Evolutionary conservation across 768 basidiomycete species (phyloP).

Genomic region (Myochromella boudieri): DNA sequence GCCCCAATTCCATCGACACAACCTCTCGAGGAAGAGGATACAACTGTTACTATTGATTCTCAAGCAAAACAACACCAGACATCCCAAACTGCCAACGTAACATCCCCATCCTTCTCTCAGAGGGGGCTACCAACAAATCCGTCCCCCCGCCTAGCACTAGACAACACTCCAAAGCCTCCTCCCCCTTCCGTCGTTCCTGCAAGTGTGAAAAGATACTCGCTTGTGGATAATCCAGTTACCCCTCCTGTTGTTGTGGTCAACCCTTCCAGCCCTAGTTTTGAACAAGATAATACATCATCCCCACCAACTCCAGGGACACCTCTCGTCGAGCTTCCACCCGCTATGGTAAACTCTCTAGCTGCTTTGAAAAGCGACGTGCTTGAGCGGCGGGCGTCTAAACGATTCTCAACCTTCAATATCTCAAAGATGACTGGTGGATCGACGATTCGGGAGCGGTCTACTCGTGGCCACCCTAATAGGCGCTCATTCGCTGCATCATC

Average conservation of each 20-base stretch:
- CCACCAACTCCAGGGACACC: conserved; percentile 39
- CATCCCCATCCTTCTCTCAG: conserved; percentile 7
- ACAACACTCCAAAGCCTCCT: conserved; percentile 22
- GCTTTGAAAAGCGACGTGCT: conserved; percentile 86
- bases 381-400: conserved; percentile 90
- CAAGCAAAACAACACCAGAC: conserved; percentile 11
- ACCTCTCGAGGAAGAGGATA: conserved; percentile 17
- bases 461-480: conserved; percentile 54
- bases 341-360: conserved; percentile 78
- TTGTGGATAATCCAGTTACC: conserved; percentile 67
- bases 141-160: conserved; percentile 7
- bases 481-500: conserved; percentile 66
- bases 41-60: conserved; percentile 7
- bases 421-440: conserved; percentile 82
- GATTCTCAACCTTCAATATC: conserved; percentile 93
- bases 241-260: conserved; percentile 51
- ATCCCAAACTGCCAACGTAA: conserved; percentile 2
- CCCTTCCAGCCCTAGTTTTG: conserved; percentile 43
- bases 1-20: conserved; percentile 12
- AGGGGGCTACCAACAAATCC: conserved; percentile 5
- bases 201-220: conserved; percentile 74
- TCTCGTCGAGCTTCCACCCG: conserved; percentile 47
- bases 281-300: conserved; percentile 28
- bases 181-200: conserved; percentile 51
- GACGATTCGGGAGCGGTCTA: conserved; percentile 45